phyloP scores from a whole-genome alignment of 164 flowering plant species.

The Taxillus chinensis region DNA sequence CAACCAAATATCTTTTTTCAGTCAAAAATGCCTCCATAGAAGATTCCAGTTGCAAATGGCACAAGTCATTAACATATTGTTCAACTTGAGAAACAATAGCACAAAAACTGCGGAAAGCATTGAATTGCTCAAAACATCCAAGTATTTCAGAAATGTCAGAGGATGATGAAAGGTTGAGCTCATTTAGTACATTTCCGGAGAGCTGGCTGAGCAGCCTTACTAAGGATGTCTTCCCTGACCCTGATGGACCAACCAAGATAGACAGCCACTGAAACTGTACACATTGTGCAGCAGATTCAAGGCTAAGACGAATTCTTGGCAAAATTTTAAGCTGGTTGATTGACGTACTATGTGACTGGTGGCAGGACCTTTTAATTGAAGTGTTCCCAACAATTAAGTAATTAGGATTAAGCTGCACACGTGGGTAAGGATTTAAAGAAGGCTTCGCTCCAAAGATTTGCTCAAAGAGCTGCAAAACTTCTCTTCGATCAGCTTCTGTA shows the following conservation, averaged over 20 bases:
- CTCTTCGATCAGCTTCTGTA: constrained; percentile 55
- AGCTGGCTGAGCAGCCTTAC: constrained; percentile 71
- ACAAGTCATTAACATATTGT: constrained; percentile 45
- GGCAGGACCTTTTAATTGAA: constrained; percentile 33
- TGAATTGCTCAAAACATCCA: constrained; percentile 93
- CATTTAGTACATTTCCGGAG: constrained; percentile 77
- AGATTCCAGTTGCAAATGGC: constrained; percentile 35
- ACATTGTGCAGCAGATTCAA: constrained; percentile 77
- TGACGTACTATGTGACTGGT: constrained; percentile 23
- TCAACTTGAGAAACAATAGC: constrained; percentile 47
- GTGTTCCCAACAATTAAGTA: constrained; percentile 51
- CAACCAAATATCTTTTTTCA: constrained; percentile 26
- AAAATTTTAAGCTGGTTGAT: constrained; percentile 45
- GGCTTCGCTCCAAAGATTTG: constrained; percentile 56
- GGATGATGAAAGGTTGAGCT: constrained; percentile 76
- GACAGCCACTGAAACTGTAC: constrained; percentile 68
- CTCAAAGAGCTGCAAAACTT: constrained; percentile 62
- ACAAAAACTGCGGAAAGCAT: constrained; percentile 53
- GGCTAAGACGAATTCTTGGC: constrained; percentile 57
- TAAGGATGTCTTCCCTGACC: constrained; percentile 92
- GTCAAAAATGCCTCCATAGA: constrained; percentile 19
- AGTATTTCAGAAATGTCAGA: constrained; percentile 92
- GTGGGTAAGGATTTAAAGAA: constrained; percentile 55
- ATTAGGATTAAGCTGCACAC: constrained; percentile 42
- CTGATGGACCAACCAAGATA: constrained; percentile 79